Conservation (phyloP, 1,139 yeast species). For the Pneumocystis jirovecii region DNA sequence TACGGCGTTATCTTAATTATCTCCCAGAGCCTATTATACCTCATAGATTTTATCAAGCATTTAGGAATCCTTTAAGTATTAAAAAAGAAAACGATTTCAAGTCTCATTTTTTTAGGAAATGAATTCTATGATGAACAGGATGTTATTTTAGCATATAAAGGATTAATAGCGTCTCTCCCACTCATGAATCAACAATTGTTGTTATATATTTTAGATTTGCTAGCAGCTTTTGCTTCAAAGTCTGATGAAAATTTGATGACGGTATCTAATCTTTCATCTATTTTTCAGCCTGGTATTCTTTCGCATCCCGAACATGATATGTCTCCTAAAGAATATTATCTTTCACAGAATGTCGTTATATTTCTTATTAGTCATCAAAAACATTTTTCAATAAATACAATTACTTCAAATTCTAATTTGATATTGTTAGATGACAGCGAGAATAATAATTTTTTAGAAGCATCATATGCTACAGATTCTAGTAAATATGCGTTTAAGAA, state of each 20-base stretch:
- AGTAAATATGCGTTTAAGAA: not conserved
- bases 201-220: constrained; percentile 74
- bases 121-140: not conserved
- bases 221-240: constrained; percentile 73
- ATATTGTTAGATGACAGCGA: not conserved
- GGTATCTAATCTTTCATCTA: constrained; percentile 82
- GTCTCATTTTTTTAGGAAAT: constrained; percentile 33
- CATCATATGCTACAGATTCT: not conserved
- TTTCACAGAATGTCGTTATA: constrained; percentile 76
- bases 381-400: constrained; percentile 7
- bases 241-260: constrained; percentile 76
- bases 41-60: constrained; percentile 54
- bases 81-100: constrained; percentile 42
- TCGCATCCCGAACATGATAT: constrained; percentile 88
- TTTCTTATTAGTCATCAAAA: constrained; percentile 59
- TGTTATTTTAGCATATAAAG: constrained; percentile 38
- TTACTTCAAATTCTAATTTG: not conserved
- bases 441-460: not conserved
- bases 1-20: constrained; percentile 72
- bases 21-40: constrained; percentile 90
- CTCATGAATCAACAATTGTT: constrained; percentile 60
- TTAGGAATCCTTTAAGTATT: constrained; percentile 46
- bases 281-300: constrained; percentile 85
- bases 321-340: constrained; percentile 79
- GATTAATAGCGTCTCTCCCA: constrained; percentile 52